Conservation (phyloP, 805 yeast genomes). For the Hanseniaspora nectarophila region DNA sequence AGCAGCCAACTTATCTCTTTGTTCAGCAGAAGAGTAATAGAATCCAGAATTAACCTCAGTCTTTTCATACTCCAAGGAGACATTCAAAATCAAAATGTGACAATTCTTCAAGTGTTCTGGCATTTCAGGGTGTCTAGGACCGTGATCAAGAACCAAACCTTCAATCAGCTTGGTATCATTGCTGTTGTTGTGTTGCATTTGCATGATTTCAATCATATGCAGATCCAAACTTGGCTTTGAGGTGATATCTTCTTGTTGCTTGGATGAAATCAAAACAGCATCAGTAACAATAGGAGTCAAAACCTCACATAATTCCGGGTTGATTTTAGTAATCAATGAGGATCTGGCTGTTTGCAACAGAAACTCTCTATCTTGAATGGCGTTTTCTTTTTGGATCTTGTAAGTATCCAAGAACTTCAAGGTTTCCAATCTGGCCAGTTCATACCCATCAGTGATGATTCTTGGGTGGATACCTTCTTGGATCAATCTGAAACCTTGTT, state of each 20-base stretch:
- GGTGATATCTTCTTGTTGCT: conserved; percentile 34
- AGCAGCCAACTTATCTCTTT: conserved; percentile 86
- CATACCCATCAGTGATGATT: conserved; percentile 89
- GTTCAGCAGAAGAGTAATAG: conserved; percentile 88
- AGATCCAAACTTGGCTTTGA: conserved; percentile 47
- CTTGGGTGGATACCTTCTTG: conserved; percentile 95
- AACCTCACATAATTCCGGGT: conserved; percentile 60
- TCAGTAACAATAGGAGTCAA: conserved; percentile 92
- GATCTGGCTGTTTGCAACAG: conserved; percentile 85
- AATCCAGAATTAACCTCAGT: conserved; percentile 95
- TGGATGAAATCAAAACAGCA: conserved; percentile 68
- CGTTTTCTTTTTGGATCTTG: conserved; percentile 36
- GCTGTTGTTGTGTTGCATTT: conserved; percentile 88
- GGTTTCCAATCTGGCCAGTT: conserved; percentile 67
- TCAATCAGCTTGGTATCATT: conserved; percentile 69
- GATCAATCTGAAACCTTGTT: conserved; percentile 85
- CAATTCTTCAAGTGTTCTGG: conserved; percentile 81
- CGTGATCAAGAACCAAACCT: conserved; percentile 93
- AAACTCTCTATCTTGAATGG: conserved; percentile 66
- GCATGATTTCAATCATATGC: conserved; percentile 96
- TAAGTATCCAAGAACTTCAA: conserved; percentile 57
- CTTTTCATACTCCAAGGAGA: conserved; percentile 90
- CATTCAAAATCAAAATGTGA: conserved; percentile 74
- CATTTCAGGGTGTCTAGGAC: conserved; percentile 99
- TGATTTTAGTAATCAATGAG: conserved; percentile 77